Evolutionary conservation across 2,329 filamentous ascomycete genomes (phyloP).

Genomic region (Ophiocordyceps polyrhachis-furcata): DNA sequence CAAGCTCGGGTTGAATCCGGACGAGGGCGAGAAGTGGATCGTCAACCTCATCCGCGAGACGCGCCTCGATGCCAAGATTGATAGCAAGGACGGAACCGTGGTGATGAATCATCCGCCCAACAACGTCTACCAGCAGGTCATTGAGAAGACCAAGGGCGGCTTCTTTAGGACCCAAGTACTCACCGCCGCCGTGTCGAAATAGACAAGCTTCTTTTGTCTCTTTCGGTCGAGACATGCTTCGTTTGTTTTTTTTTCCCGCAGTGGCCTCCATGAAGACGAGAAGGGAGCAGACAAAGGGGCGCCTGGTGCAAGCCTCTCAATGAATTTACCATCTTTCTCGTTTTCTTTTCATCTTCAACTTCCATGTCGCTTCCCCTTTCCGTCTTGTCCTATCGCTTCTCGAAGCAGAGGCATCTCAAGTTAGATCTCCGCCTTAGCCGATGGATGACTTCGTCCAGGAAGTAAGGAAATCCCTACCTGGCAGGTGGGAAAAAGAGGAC

Average conservation of each 20-base stretch:
- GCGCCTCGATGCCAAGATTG: constrained; percentile 94
- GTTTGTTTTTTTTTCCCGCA: background rate
- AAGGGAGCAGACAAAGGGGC: too few species aligned
- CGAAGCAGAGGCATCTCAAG: background rate
- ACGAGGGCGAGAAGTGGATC: constrained; percentile 99
- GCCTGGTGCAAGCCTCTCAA: too few species aligned
- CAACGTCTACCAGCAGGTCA: constrained; percentile 98
- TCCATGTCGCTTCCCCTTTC: background rate
- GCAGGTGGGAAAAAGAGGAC: background rate
- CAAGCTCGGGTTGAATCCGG: constrained; percentile 75
- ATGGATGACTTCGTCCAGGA: background rate
- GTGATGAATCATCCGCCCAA: constrained; percentile 99
- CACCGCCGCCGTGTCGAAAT: constrained; percentile 43
- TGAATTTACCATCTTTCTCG: background rate
- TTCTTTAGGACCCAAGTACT: constrained; percentile 98
- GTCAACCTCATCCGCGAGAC: constrained; percentile 98
- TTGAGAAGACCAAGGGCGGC: constrained; percentile 94
- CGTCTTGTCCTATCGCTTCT: too few species aligned
- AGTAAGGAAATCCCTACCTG: background rate
- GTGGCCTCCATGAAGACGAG: too few species aligned
- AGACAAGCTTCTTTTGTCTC: constrained; percentile 5
- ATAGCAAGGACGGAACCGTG: constrained; percentile 96
- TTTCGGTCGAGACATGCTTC: background rate
- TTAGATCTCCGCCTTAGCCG: background rate
- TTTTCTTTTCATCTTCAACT: background rate